These are phyloP conservation scores for Patellifolia procumbens DNA, from an alignment of 179 eudicot species.

Conservation along the genomic window DNA sequence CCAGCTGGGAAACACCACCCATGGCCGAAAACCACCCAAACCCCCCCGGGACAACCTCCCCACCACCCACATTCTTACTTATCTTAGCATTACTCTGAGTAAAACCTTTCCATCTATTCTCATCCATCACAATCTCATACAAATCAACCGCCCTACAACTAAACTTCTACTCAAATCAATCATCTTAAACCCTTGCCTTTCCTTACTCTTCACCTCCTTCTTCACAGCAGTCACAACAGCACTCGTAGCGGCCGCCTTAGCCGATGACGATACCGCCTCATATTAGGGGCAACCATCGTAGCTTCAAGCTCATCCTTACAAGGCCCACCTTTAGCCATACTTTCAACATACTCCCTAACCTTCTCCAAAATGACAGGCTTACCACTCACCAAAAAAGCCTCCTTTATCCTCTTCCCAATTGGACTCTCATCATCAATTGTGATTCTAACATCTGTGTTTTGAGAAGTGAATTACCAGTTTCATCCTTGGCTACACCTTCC, in stretches of 20 bases:
- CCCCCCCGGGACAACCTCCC: too few relatives aligned
- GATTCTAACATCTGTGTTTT: constrained; percentile 50
- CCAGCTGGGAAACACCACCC: too few relatives aligned
- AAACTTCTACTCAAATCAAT: constrained; percentile 75
- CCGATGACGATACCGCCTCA: constrained; percentile 25
- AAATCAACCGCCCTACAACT: constrained; percentile 72
- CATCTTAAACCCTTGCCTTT: constrained; percentile 76
- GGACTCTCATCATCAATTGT: constrained; percentile 64
- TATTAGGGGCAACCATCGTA: constrained; percentile 49
- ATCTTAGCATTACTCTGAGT: constrained; percentile 92
- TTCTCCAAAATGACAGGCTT: constrained; percentile 56
- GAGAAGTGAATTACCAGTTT: constrained; percentile 32
- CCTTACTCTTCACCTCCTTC: constrained; percentile 53
- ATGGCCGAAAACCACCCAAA: too few relatives aligned
- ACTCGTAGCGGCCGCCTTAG: not conserved
- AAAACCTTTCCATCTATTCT: constrained; percentile 97
- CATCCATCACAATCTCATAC: constrained; percentile 95
- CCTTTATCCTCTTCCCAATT: constrained; percentile 58
- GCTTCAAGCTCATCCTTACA: constrained; percentile 74
- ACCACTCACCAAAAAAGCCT: constrained; percentile 60
- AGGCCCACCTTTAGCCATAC: constrained; percentile 88
- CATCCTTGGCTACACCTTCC: constrained; percentile 66
- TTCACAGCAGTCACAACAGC: constrained; percentile 21
- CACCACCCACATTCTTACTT: constrained; percentile 86
- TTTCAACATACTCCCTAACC: constrained; percentile 63